A percentile compares a stretch with the other conserved stretches of the same genome.
Conservation (phyloP, 805 yeast genomes). For the Nakazawaea ambrosiae region DNA sequence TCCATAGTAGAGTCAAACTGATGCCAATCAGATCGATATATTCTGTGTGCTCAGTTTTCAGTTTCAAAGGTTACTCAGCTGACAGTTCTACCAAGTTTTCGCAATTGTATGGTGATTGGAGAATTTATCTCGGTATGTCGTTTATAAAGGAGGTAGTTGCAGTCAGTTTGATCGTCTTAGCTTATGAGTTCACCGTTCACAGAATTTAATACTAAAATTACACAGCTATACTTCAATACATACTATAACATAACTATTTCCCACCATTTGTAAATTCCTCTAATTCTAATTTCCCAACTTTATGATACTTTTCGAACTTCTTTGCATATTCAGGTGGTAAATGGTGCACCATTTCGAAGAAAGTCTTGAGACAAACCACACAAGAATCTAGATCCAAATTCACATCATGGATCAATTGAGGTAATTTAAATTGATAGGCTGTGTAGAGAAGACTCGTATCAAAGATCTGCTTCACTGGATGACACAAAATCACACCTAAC, state of each 20-base stretch:
- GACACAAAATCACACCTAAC: conserved; percentile 1
- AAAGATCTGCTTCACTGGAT: not conserved
- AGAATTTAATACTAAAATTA: not conserved
- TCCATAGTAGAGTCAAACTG: not conserved
- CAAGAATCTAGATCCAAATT: conserved; percentile 1
- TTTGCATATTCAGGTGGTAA: conserved; percentile 5
- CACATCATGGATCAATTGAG: not conserved
- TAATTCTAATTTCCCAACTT: not conserved
- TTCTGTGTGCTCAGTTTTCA: not conserved
- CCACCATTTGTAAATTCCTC: not conserved
- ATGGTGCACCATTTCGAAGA: conserved; percentile 1
- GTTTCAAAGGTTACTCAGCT: not conserved
- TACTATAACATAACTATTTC: no score
- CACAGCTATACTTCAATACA: no score
- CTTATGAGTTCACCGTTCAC: not conserved
- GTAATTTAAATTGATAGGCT: not conserved
- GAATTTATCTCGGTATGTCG: conserved; percentile 5
- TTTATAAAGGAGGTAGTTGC: conserved; percentile 6
- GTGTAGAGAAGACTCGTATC: conserved; percentile 1
- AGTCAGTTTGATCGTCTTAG: not conserved
- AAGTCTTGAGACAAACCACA: not conserved
- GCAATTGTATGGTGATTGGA: conserved; percentile 4
- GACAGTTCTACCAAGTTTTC: conserved; percentile 1
- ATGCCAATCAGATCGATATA: not conserved
- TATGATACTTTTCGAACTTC: conserved; percentile 1